Evolutionary conservation across 2,329 filamentous ascomycete genomes (phyloP), one percentile per base, ranked within the genome.

Genomic region (Pezicula radicicola): DNA sequence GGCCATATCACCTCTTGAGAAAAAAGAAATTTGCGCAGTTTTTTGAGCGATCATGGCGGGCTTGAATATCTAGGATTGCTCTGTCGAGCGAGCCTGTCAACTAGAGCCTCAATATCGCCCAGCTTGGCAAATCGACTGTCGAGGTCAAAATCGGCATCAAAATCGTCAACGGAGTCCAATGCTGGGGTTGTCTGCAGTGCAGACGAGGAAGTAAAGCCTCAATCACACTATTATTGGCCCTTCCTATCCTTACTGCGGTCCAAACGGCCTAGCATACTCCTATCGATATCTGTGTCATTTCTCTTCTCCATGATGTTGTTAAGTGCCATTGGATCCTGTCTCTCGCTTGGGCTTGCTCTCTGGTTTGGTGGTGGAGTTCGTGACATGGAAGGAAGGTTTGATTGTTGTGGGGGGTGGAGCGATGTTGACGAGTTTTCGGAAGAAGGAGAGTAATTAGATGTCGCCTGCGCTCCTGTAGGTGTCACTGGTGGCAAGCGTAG

Each of bases 401-500:
- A 49, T 45, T 55, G 52, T n/a, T 48, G 46, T 8, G 53, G 61
- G 4, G 60, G 60, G 41, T 63, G 63, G 8, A 64, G 59, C 3
- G 64, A 65, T 18, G 59, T 60, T 2, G 63, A 64, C 16, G 65
- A 68, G 13, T 57, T 61, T 13, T 46, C 44, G 3, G 55, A 57
- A 30, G 53, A 53, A 21, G 65, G 64, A 3, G 66, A 66, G 52
- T 66, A 67, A 39, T 61, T 64, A 1, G 57, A 58, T 30, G 58
- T 54, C 21, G 60, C 30, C 12, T 58, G 50, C 12, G 47, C 49
- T 15, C 41, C 50, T 13, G 55, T 63, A 41, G 66, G 62, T 4
- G 63, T 67, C 4, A 66, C 60, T n/a, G 66, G 64, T n/a, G 66
- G 64, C 21, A 68, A 57, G 19, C 65, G 60, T 16, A 66, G 50